A percentile compares a stretch with the other conserved stretches of the same genome.
These are phyloP conservation scores for Cyamopsis tetragonoloba DNA, from an alignment of 306 rosid genomes.

Conservation along the genomic window DNA sequence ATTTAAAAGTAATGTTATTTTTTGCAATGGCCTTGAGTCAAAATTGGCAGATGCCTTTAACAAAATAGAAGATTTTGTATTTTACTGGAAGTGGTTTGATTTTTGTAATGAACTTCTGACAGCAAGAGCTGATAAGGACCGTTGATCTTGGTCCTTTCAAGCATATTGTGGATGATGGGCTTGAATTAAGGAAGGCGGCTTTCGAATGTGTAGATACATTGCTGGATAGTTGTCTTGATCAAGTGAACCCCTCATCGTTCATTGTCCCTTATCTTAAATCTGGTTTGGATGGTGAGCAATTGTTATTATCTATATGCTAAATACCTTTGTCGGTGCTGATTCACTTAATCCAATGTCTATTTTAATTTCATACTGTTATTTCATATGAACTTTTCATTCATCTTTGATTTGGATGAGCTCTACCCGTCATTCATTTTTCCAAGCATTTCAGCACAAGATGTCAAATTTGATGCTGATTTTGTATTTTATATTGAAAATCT, in stretches of 20 bases:
- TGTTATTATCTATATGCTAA: neutral
- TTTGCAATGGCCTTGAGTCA: neutral
- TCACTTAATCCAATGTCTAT: constrained; percentile 8
- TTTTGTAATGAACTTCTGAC: constrained; percentile 34
- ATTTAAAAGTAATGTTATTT: neutral
- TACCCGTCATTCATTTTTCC: constrained; percentile 8
- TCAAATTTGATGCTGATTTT: neutral
- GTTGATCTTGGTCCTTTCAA: constrained; percentile 99
- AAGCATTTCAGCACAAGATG: neutral
- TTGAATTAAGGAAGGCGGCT: constrained; percentile 99
- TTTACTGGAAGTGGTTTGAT: constrained; percentile 17
- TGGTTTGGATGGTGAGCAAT: constrained; percentile 87
- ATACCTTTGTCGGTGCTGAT: constrained; percentile 18
- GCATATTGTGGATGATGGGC: constrained; percentile 99
- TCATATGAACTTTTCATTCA: neutral
- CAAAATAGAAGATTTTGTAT: neutral
- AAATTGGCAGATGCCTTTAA: neutral
- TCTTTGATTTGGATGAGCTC: neutral
- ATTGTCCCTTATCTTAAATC: constrained; percentile 94
- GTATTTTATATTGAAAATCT: neutral
- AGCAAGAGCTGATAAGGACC: constrained; percentile 96
- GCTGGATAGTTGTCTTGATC: constrained; percentile 98
- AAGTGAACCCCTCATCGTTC: constrained; percentile 97
- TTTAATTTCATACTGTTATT: neutral
- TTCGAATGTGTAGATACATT: constrained; percentile 97